phyloP scores from a whole-genome alignment of 2,329 filamentous ascomycete genomes.

The Cordyceps farinosa region DNA sequence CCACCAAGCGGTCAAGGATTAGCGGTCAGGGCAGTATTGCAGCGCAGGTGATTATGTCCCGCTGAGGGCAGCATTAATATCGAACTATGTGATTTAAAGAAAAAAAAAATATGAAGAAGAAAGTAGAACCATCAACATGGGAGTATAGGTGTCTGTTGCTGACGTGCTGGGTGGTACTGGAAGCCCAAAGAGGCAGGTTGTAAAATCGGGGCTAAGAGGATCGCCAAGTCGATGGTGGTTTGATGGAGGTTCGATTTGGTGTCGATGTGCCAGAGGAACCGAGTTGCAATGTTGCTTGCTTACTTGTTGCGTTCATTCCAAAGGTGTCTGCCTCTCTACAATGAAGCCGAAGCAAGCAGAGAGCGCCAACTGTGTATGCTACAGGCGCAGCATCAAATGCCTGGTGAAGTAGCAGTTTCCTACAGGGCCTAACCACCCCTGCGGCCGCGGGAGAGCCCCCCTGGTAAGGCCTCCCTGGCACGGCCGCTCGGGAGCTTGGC shows the following conservation, averaged over 20 bases:
- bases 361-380: no score
- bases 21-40: background rate
- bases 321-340: background rate
- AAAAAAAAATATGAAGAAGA: background rate
- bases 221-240: constrained; percentile 13
- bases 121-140: background rate
- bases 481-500: no score
- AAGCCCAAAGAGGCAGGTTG: constrained; percentile 5
- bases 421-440: no score
- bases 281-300: background rate
- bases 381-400: no score
- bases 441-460: no score
- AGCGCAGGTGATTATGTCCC: background rate
- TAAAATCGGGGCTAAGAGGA: constrained; percentile 4
- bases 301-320: background rate
- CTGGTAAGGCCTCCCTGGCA: no score
- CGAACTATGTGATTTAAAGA: no score
- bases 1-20: background rate
- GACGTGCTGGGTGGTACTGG: background rate
- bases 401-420: no score
- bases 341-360: no score
- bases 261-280: background rate
- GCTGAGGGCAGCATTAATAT: no score
- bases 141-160: no score
- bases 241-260: background rate